Base-by-base conservation (phyloP, 495 filamentous ascomycete species). In the Pyronema omphalodes region DNA sequence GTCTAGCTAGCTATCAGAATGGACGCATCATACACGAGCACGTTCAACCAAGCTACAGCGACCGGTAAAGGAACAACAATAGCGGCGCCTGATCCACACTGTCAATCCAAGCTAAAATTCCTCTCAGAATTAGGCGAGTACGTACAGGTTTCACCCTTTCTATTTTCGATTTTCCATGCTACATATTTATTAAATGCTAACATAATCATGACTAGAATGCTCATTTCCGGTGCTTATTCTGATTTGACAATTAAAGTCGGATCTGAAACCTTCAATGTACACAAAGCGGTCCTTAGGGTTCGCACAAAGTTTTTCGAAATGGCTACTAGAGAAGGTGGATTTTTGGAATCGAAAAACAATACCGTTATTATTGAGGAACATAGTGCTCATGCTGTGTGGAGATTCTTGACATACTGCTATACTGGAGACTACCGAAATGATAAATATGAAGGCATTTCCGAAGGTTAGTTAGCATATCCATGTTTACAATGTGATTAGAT, bases 401-500 rank as follows among this genome's bases (percentile, higher is more conserved):
- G 50, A 3, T 52, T 52, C 23, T 19, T 52, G 14, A 18, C 7
- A 14, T 52, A 40, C 37, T 52, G 50, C 37, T 52, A 52, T 35
- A 23, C 17, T 9, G 50, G 50, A 2, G 50, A 52, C 12, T 52
- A 52, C 29, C 35, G 2, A 12, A 37, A 40, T 15, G 36, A 1
- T 14, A 5, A 29, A 29, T 2, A 29, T 5, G 5, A 29, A 29
- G 23, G 5, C 2, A 29, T 29, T 29, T 1, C 23, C 23, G 23
- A 29, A 29, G 23, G 23, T 29, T 5, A 29, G 23, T 29, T n/a
- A 11, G 7, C 33, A 52, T 7, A 9, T 15, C 17, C 9, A 12
- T 15, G 8, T 46, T 46, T 8, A 15, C 9, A 46, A 15, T 12
- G 15, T 8, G 44, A 9, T 3, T 47, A 18, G 3, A 17, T 41